Conservation (phyloP, 805 yeast genomes). For the Nakazawaea ambrosiae region DNA sequence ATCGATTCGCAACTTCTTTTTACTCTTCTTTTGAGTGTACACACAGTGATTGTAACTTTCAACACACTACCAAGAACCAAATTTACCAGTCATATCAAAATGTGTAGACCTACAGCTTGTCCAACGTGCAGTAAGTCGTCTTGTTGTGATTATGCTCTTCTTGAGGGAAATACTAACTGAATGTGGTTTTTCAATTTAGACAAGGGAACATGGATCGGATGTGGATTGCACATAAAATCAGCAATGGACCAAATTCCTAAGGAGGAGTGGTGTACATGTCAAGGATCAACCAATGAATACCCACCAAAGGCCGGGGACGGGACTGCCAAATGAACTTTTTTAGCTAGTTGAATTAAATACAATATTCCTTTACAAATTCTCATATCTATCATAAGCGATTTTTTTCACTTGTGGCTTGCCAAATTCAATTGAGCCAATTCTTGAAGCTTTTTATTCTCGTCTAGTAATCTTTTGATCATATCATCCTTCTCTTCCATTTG, state of each 20-base stretch:
- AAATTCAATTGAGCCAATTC: slow-evolving; percentile 3
- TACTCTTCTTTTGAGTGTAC: too few species aligned
- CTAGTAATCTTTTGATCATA: not conserved
- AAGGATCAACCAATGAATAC: slow-evolving; percentile 22
- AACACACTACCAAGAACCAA: too few species aligned
- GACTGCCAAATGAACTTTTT: too few species aligned
- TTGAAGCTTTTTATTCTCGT: slow-evolving; percentile 4
- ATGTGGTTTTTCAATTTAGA: slow-evolving; percentile 6
- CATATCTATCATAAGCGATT: too few species aligned
- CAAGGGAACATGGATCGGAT: slow-evolving; percentile 34
- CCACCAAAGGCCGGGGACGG: slow-evolving; percentile 33
- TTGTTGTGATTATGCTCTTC: not conserved
- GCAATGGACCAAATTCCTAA: slow-evolving; percentile 31
- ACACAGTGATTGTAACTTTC: too few species aligned
- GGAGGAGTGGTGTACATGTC: slow-evolving; percentile 30
- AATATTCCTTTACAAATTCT: too few species aligned
- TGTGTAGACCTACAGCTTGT: slow-evolving; percentile 32
- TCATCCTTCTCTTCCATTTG: slow-evolving; percentile 1
- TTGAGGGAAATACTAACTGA: not conserved
- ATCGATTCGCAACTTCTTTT: too few species aligned
- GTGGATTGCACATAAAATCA: slow-evolving; percentile 35
- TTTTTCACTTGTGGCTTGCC: not conserved
- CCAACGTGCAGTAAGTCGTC: slow-evolving; percentile 21
- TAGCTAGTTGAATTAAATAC: too few species aligned
- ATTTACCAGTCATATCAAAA: too few species aligned